Conservation (phyloP, 2,329 filamentous ascomycete species). For the Rhexocercosporidium sp. region DNA sequence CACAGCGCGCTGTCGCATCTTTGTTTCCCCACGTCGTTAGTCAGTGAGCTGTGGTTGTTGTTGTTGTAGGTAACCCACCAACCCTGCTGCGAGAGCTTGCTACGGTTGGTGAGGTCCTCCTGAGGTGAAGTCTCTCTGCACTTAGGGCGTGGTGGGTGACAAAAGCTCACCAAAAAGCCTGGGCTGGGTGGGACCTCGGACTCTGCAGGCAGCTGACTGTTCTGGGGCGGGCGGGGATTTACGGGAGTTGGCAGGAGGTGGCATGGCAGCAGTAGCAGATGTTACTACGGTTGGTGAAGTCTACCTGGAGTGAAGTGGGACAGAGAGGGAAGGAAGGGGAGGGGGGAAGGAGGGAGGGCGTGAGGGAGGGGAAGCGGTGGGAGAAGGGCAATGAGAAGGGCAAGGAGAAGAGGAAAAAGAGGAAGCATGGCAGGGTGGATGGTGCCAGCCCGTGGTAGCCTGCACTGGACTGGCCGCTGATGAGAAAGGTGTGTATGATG, state of each 20-base stretch:
- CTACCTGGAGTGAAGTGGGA: conserved; percentile 2
- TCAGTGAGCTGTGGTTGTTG: conserved; percentile 4
- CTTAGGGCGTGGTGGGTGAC: neutral
- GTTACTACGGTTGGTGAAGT: conserved; percentile 2
- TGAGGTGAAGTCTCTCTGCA: neutral
- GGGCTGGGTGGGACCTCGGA: neutral
- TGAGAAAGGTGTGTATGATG: neutral
- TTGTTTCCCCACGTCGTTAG: neutral
- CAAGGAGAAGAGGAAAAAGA: neutral
- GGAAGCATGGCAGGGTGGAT: neutral
- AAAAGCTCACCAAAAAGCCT: neutral
- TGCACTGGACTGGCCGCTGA: neutral
- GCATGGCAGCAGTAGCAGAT: neutral
- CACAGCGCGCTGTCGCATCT: conserved; percentile 1
- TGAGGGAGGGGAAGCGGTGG: neutral
- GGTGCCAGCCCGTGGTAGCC: conserved; percentile 1
- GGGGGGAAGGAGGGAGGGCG: neutral
- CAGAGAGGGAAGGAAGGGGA: neutral
- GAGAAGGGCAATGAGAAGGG: neutral
- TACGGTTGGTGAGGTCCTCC: conserved; percentile 11
- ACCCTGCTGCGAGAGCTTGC: conserved; percentile 9
- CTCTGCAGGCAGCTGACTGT: conserved; percentile 3
- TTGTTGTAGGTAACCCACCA: neutral
- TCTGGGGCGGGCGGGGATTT: neutral
- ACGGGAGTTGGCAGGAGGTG: neutral